These are phyloP conservation scores for Kuraishia floccosa DNA, from an alignment of 805 yeast species.

Conservation along the genomic window DNA sequence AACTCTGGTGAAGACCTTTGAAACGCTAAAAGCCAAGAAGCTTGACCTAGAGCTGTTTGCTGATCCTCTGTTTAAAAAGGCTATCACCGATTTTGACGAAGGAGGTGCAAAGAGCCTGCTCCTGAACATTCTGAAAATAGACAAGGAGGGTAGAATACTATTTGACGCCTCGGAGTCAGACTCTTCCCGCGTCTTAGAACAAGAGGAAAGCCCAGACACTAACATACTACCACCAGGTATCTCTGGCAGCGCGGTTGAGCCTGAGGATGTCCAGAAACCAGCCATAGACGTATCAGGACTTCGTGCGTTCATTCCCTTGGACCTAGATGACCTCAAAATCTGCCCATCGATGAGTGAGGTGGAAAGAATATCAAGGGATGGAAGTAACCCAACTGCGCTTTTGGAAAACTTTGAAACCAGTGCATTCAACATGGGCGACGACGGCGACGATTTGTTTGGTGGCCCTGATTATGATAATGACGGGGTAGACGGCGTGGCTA, in stretches of 20 bases:
- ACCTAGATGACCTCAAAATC: conserved; percentile 23
- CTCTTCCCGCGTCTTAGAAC: no score
- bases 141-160: conserved; percentile 32
- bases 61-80: conserved; percentile 47
- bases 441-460: conserved; percentile 8
- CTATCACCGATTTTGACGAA: conserved; percentile 47
- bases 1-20: conserved; percentile 29
- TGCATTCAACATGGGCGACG: conserved; percentile 6
- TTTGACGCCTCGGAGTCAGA: conserved; percentile 31
- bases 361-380: conserved; percentile 19
- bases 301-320: conserved; percentile 4
- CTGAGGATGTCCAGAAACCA: conserved; percentile 1
- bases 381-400: conserved; percentile 13
- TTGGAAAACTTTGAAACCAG: conserved; percentile 14
- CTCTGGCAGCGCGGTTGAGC: neutral
- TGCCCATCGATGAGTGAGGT: conserved; percentile 67
- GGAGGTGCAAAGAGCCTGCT: conserved; percentile 50
- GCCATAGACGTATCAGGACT: neutral
- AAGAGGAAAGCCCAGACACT: neutral
- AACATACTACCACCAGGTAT: no score
- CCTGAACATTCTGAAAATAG: conserved; percentile 35
- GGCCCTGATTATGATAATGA: conserved; percentile 9
- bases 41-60: conserved; percentile 37
- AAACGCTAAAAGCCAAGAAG: conserved; percentile 27
- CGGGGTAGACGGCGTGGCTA: neutral